phyloP scores from a whole-genome alignment of 768 basidiomycete species.

The Dentipellis fragilis region DNA sequence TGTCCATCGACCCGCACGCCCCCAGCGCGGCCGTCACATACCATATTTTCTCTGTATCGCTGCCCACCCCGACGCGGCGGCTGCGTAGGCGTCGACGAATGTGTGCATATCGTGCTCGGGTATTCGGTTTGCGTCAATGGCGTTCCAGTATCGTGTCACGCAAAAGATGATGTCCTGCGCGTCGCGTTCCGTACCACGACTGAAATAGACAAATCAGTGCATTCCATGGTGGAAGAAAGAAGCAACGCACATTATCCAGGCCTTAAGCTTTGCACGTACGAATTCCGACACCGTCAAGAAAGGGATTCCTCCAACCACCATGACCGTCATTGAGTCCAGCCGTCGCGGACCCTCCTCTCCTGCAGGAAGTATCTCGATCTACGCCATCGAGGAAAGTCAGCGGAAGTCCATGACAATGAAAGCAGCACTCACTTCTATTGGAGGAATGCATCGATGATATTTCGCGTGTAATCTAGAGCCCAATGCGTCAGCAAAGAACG shows the following conservation, averaged over 20 bases:
- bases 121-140: slow-evolving; percentile 78
- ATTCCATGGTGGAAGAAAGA: slow-evolving; percentile 4
- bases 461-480: slow-evolving; percentile 55
- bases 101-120: slow-evolving; percentile 78
- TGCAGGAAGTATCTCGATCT: slow-evolving; percentile 80
- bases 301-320: slow-evolving; percentile 59
- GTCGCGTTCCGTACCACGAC: slow-evolving; percentile 61
- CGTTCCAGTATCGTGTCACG: slow-evolving; percentile 69
- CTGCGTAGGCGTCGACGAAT: slow-evolving; percentile 50
- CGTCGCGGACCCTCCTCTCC: slow-evolving; percentile 75
- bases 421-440: slow-evolving; percentile 52
- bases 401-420: background rate
- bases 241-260: slow-evolving; percentile 64
- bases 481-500: slow-evolving; percentile 6
- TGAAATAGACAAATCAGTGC: slow-evolving; percentile 19
- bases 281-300: slow-evolving; percentile 84
- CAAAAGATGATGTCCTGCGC: slow-evolving; percentile 70
- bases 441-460: slow-evolving; percentile 67
- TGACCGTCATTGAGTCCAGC: slow-evolving; percentile 57
- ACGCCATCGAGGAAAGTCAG: slow-evolving; percentile 4
- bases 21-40: slow-evolving; percentile 25
- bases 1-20: slow-evolving; percentile 3
- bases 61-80: slow-evolving; percentile 63
- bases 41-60: slow-evolving; percentile 70
- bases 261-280: slow-evolving; percentile 73